These are phyloP conservation scores for Xylaria venustula DNA, from an alignment of 495 filamentous ascomycete genomes.

Conservation along the genomic window DNA sequence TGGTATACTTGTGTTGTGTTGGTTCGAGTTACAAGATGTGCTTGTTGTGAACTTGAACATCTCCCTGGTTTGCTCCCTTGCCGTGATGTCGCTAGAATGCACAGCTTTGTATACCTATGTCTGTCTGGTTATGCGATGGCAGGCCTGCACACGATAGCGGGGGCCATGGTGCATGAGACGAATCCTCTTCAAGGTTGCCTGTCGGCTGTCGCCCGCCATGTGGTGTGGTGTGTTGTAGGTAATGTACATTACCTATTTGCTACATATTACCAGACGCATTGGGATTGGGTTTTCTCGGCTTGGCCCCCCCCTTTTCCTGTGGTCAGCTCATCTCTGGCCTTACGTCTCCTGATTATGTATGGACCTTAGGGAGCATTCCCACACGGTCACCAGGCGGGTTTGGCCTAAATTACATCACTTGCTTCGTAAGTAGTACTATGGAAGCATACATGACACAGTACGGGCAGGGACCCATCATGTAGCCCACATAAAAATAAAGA, in stretches of 20 bases:
- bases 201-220: neutral
- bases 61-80: no score
- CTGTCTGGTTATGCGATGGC: constrained; percentile 11
- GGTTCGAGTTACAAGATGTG: no score
- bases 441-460: neutral
- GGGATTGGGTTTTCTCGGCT: neutral
- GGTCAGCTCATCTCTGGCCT: constrained; percentile 16
- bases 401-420: neutral
- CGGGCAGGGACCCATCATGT: neutral
- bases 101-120: no score
- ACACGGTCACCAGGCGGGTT: constrained; percentile 4
- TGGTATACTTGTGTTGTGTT: no score
- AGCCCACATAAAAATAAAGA: no score
- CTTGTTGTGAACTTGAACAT: no score
- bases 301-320: constrained; percentile 1
- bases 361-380: neutral
- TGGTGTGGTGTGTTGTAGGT: no score
- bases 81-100: no score
- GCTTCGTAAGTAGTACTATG: neutral
- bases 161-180: neutral
- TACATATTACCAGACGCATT: constrained; percentile 9
- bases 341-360: constrained; percentile 10
- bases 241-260: no score
- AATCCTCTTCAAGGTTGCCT: neutral
- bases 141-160: constrained; percentile 8